These are phyloP conservation scores for Przewalskia tangutica DNA, from an alignment of 257 asterid genomes.

Conservation along the genomic window DNA sequence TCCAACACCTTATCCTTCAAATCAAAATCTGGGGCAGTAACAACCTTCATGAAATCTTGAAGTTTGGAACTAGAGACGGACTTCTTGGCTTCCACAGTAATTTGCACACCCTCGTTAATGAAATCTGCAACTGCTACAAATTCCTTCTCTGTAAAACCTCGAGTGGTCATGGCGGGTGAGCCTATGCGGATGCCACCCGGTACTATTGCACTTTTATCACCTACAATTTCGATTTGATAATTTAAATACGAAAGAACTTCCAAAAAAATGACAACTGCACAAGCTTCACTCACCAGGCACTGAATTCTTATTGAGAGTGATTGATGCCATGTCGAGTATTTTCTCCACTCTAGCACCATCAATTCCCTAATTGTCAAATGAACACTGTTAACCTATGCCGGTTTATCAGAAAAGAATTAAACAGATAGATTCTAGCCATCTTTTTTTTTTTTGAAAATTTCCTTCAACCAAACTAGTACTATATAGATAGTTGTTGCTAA, in stretches of 20 bases:
- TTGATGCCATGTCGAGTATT: constrained; percentile 90
- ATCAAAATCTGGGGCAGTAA: constrained; percentile 50
- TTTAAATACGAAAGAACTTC: background rate
- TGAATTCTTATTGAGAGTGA: constrained; percentile 88
- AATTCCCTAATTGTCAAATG: constrained; percentile 41
- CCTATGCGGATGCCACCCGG: constrained; percentile 97
- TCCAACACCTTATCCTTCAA: constrained; percentile 44
- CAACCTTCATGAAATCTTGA: constrained; percentile 71
- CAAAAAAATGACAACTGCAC: background rate
- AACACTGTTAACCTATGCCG: background rate
- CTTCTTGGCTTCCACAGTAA: constrained; percentile 65
- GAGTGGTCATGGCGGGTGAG: constrained; percentile 88
- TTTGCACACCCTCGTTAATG: constrained; percentile 85
- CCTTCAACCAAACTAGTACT: background rate
- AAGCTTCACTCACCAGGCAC: constrained; percentile 62
- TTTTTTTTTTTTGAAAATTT: background rate
- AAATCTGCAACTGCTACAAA: constrained; percentile 62
- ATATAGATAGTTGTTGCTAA: background rate
- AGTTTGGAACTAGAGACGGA: constrained; percentile 61
- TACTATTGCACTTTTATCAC: constrained; percentile 85
- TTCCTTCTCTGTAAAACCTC: constrained; percentile 71
- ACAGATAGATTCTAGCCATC: background rate
- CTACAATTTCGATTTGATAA: constrained; percentile 16
- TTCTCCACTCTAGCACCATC: constrained; percentile 97
- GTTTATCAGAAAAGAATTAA: background rate